Evolutionary conservation across 2,329 filamentous ascomycete species (phyloP).

Genomic region (Teratosphaeria viscida): DNA sequence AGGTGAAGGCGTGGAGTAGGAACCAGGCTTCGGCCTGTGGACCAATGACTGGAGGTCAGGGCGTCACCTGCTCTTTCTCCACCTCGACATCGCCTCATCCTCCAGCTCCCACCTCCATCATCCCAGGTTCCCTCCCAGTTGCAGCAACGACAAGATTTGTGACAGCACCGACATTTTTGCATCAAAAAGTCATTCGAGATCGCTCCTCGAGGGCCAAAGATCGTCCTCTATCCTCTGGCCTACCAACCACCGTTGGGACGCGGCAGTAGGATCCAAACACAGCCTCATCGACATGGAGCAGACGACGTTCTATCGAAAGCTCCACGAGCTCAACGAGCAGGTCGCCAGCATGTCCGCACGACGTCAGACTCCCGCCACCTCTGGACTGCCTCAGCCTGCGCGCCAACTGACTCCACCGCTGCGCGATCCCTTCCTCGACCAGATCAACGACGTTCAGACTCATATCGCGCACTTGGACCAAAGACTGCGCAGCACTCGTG

Average conservation of each 20-base stretch:
- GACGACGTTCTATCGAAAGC: constrained; percentile 14
- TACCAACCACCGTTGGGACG: neutral
- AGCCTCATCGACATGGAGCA: constrained; percentile 13
- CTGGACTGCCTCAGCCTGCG: neutral
- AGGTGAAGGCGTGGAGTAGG: neutral
- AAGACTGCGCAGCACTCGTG: neutral
- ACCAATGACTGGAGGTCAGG: neutral
- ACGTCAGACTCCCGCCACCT: neutral
- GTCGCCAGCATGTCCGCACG: constrained; percentile 12
- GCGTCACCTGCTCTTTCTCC: neutral
- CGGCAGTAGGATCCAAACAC: neutral
- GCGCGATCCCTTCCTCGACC: constrained; percentile 1
- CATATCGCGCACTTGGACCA: constrained; percentile 1
- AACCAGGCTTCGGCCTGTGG: neutral
- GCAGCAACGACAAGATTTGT: neutral
- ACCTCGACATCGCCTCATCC: neutral
- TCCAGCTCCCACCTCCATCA: neutral
- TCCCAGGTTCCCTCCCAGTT: too few relatives aligned
- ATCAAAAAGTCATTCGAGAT: neutral
- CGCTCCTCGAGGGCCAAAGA: neutral
- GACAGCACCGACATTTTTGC: neutral
- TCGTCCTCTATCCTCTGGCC: neutral
- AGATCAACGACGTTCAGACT: constrained; percentile 4
- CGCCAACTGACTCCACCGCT: neutral
- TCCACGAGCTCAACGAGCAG: constrained; percentile 15